Conservation (phyloP, 2,329 filamentous ascomycete genomes). For the Microcyclospora tardicrescens region DNA sequence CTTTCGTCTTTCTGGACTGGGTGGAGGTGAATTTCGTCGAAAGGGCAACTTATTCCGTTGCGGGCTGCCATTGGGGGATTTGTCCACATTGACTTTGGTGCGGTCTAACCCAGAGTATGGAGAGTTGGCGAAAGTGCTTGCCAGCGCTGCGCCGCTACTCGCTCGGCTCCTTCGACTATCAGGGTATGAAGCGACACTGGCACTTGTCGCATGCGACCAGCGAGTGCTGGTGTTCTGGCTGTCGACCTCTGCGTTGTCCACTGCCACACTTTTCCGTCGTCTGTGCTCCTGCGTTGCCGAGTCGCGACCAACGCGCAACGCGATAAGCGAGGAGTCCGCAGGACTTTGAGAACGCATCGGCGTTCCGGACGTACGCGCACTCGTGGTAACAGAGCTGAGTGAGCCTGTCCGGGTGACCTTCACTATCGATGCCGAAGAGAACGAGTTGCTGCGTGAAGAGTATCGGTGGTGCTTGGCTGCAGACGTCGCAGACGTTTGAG, state of each 20-base stretch:
- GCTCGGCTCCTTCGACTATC: conserved; percentile 26
- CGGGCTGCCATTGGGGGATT: conserved; percentile 28
- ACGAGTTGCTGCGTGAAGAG: conserved; percentile 30
- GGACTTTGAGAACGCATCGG: conserved; percentile 13
- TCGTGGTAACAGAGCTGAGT: conserved; percentile 15
- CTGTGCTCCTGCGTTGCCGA: conserved; percentile 8
- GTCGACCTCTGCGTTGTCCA: conserved; percentile 26
- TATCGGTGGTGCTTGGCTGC: conserved; percentile 6
- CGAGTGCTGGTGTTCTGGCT: conserved; percentile 40
- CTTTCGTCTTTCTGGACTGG: conserved; percentile 15
- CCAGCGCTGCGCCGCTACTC: conserved; percentile 24
- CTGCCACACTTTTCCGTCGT: conserved; percentile 30
- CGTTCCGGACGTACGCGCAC: conserved; percentile 16
- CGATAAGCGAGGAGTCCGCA: conserved; percentile 12
- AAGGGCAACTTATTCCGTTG: conserved; percentile 14
- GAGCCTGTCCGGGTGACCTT: conserved; percentile 32
- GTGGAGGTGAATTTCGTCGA: conserved; percentile 21
- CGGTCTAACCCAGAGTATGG: conserved; percentile 22
- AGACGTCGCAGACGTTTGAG: too few species aligned
- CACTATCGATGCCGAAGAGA: conserved; percentile 31
- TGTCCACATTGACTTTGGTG: conserved; percentile 17
- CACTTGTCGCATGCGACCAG: conserved; percentile 45
- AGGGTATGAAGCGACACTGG: conserved; percentile 30
- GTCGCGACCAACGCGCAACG: conserved; percentile 12
- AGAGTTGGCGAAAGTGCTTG: conserved; percentile 21